Base-by-base conservation (phyloP, 1,284 basidiomycete genomes). In the Agaricales sp. region DNA sequence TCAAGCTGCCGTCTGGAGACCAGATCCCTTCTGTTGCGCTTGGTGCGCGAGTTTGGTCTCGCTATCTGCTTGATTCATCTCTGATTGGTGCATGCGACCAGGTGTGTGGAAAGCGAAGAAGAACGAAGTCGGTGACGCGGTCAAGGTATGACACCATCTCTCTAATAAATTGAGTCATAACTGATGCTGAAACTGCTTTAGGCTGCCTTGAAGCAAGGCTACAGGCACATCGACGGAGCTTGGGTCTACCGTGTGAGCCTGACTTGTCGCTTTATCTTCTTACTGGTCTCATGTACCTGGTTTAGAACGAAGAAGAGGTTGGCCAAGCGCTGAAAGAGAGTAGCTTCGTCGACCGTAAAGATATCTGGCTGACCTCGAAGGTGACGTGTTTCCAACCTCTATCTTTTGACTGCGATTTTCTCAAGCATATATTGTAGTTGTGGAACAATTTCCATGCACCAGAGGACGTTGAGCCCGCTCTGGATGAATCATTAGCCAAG, bases 191-290 rank as follows among this genome's bases (percentile, higher is more conserved):
- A 30, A 30, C n/a, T n/a, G n/a, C n/a, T n/a, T 19, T 47, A 77
- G 70, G 67, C 71, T 3, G 82, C 80, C 2, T 60, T 84, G 51
- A 64, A 69, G 21, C 63, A 71, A 4, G 80, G 84, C 0, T 87
- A 86, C 61, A 72, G 79, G 52, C 86, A 90, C 63, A 82, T 92
- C 48, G 87, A 91, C 59, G 81, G 75, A 30, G 87, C 85, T 30
- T 82, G 80, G 75, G 72, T 74, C 44, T 89, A 88, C 57, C 59
- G 71, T 39, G 78, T 77, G 56, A 23, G 65, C 57, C 39, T 21
- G 24, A 12, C 4, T n/a, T 47, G 14, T 26, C 43, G n/a, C 20
- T 26, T 20, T 48, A 35, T 23, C 14, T 39, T 19, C 47, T n/a
- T 20, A 25, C 23, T 44, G 30, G 23, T 22, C 30, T 24, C 24